Percentiles rank a stretch among this genome's conserved stretches.
These are phyloP conservation scores for Eucalyptus erythrocorys DNA, from an alignment of 345 rosid genomes.

Conservation along the genomic window DNA sequence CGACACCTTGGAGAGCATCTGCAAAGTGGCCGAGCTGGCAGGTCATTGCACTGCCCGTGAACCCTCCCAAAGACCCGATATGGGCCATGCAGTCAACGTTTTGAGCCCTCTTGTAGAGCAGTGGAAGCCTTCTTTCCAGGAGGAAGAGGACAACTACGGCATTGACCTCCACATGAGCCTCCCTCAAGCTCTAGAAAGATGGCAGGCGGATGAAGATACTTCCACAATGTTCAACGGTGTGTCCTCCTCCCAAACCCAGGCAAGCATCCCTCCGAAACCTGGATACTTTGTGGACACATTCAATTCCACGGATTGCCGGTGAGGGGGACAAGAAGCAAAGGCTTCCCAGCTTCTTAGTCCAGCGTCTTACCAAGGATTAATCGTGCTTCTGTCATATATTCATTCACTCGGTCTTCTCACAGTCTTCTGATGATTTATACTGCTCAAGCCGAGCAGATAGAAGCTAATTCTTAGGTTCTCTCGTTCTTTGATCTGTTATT, in stretches of 20 bases:
- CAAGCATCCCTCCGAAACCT: slow-evolving; percentile 51
- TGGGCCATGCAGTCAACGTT: slow-evolving; percentile 78
- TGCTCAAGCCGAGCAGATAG: neutral
- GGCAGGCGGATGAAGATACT: slow-evolving; percentile 68
- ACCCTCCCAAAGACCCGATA: slow-evolving; percentile 77
- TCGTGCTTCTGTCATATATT: neutral
- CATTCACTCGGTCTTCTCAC: neutral
- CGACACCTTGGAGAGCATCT: slow-evolving; percentile 47
- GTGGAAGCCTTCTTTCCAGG: slow-evolving; percentile 69
- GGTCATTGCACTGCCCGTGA: slow-evolving; percentile 87
- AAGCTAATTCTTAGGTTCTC: neutral
- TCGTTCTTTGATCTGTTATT: neutral
- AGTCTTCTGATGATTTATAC: neutral
- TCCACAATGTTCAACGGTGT: slow-evolving; percentile 30
- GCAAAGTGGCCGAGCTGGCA: slow-evolving; percentile 68
- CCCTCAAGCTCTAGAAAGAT: slow-evolving; percentile 69
- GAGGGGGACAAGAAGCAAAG: slow-evolving; percentile 3
- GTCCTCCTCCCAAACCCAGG: slow-evolving; percentile 41
- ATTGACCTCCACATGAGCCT: slow-evolving; percentile 66
- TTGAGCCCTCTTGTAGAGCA: slow-evolving; percentile 73
- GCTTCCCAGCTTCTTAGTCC: neutral
- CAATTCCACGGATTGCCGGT: slow-evolving; percentile 49
- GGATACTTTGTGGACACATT: slow-evolving; percentile 37
- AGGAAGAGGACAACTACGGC: slow-evolving; percentile 47
- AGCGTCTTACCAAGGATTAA: neutral